These are phyloP conservation scores for Candida berthetii DNA, from an alignment of 805 yeast genomes.

Conservation along the genomic window DNA sequence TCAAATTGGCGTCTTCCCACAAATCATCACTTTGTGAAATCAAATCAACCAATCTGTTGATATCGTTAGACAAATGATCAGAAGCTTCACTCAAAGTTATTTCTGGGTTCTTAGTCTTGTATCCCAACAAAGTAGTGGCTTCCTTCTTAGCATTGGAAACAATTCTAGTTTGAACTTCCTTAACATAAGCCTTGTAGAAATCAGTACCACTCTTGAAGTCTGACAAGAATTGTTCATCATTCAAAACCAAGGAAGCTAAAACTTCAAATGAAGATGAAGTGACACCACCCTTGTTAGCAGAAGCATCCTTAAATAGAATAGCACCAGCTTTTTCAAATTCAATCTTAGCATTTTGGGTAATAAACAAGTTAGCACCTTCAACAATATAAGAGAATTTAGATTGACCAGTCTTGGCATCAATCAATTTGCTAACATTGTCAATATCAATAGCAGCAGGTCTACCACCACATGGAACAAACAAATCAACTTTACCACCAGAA, in stretches of 20 bases:
- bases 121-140: slow-evolving; percentile 82
- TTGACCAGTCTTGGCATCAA: slow-evolving; percentile 73
- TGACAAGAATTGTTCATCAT: slow-evolving; percentile 72
- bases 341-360: slow-evolving; percentile 90
- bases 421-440: slow-evolving; percentile 65
- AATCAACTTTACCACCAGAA: slow-evolving; percentile 48
- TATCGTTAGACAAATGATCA: slow-evolving; percentile 77
- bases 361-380: slow-evolving; percentile 95
- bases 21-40: slow-evolving; percentile 80
- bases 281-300: slow-evolving; percentile 98
- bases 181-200: slow-evolving; percentile 80
- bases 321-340: slow-evolving; percentile 84
- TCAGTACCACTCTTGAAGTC: slow-evolving; percentile 69
- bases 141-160: slow-evolving; percentile 76
- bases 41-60: slow-evolving; percentile 82
- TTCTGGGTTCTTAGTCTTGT: slow-evolving; percentile 56
- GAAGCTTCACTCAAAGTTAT: slow-evolving; percentile 58
- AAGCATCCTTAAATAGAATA: slow-evolving; percentile 87
- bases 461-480: slow-evolving; percentile 98
- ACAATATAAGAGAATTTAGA: slow-evolving; percentile 80
- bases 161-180: slow-evolving; percentile 72
- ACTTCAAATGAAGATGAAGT: slow-evolving; percentile 96
- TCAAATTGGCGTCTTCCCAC: slow-evolving; percentile 70
- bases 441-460: slow-evolving; percentile 95
- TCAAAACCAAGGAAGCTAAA: slow-evolving; percentile 86